These are phyloP conservation scores for Amphicarpaea edgeworthii DNA, from an alignment of 306 rosid species.

Conservation along the genomic window DNA sequence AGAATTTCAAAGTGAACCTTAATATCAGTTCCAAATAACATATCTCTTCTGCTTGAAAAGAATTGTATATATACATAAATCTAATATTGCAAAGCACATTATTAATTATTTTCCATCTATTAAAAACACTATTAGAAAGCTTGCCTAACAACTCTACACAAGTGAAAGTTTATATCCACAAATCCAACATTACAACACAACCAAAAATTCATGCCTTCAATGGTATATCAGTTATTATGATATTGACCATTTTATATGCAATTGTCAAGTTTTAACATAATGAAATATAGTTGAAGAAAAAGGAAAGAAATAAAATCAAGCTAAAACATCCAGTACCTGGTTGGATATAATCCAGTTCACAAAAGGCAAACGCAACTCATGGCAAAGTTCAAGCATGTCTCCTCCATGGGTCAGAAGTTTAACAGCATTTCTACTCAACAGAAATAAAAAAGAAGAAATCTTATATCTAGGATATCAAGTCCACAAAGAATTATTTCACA, in stretches of 20 bases:
- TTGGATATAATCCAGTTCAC: constrained; percentile 74
- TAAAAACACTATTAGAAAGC: constrained; percentile 16
- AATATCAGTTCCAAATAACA: constrained; percentile 4
- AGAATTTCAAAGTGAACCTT: constrained; percentile 29
- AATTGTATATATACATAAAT: constrained; percentile 20
- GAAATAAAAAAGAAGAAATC: constrained; percentile 48
- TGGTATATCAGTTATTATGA: constrained; percentile 33
- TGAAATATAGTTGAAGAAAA: constrained; percentile 13
- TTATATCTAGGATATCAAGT: constrained; percentile 31
- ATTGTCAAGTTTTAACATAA: constrained; percentile 22
- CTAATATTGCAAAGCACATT: constrained; percentile 31
- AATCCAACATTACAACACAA: constrained; percentile 15
- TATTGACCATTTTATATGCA: constrained; percentile 35
- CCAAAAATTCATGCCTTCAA: constrained; percentile 22
- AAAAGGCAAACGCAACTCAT: constrained; percentile 90
- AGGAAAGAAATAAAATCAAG: constrained; percentile 24
- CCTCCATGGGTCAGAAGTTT: constrained; percentile 95
- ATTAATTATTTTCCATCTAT: neutral
- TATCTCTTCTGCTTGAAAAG: constrained; percentile 12
- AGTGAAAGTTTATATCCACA: constrained; percentile 6
- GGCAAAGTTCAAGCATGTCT: constrained; percentile 93
- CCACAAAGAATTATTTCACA: constrained; percentile 23
- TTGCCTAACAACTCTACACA: constrained; percentile 16
- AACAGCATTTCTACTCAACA: constrained; percentile 77
- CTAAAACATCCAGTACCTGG: constrained; percentile 65